Evolutionary conservation across 176 grass and related monocot species (phyloP), one percentile per base, ranked within the genome.

Genomic region (Zizania latifolia): DNA sequence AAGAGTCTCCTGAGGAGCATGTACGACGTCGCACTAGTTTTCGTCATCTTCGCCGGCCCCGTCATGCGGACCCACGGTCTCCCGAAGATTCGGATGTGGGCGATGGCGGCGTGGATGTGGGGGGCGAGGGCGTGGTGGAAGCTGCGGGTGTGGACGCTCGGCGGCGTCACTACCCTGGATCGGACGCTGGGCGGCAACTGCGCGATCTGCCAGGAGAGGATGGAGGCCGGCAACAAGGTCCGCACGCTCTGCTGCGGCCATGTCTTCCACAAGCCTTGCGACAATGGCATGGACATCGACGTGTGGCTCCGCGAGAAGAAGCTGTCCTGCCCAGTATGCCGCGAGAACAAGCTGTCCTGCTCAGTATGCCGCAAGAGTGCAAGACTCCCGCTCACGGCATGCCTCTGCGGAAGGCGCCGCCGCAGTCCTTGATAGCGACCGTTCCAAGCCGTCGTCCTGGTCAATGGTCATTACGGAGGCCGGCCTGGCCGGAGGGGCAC

Each of bases 161-260:
- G 50, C 50, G 64, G 51, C 50, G 77, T 51, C 61, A 78, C 32
- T 13, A 78, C 45, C 14, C 33, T 78, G 62, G 21, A 37, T 4
- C 43, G 6, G 19, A 2, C 16, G 43, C 44, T 65, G 58, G 21
- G 10, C 57, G 45, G 50, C 75, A 3, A 27, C 33, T 66, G 62
- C 45, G 3, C 33, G 33, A 10, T 65, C 12, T 77, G 75, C 75
- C 4, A 26, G 43, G 1, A 11, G 6, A 17, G 43, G 13, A 0
- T 77, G 43, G 43, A 37, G 0, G 13, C 61, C 30, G 2, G 32
- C 59, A 43, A 65, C 56, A 26, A 46, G 57, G 57, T 76, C 57
- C 73, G 73, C 58, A 62, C 29, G 58, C 73, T 76, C 39, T 76
- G 56, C 39, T 76, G 57, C 58, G 17, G 9, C 58, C 73, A 76